Conservation (phyloP, 2,329 filamentous ascomycete species). For the Diaporthe nobilis region DNA sequence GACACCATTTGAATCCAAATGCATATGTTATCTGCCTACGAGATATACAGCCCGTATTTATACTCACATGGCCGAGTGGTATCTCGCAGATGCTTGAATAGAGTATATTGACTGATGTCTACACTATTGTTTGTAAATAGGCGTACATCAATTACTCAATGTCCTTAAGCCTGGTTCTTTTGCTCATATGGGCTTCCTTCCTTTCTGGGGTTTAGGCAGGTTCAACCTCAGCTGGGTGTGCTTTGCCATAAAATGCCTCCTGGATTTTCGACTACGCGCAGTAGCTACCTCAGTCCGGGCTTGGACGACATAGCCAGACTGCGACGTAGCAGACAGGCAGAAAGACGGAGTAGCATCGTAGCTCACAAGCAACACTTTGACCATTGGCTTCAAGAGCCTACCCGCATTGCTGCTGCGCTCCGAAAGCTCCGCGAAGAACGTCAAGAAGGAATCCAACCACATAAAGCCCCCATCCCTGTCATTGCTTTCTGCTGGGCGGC, state of each 20-base stretch:
- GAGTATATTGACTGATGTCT: too few relatives aligned
- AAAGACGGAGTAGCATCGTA: not conserved
- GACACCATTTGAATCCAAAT: too few relatives aligned
- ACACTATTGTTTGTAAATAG: too few relatives aligned
- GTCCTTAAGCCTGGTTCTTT: too few relatives aligned
- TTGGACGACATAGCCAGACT: not conserved
- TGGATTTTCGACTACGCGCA: not conserved
- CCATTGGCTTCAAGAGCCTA: not conserved
- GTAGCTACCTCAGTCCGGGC: not conserved
- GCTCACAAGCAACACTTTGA: not conserved
- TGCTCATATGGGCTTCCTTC: too few relatives aligned
- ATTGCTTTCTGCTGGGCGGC: not conserved
- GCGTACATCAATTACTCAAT: too few relatives aligned
- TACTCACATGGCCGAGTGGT: too few relatives aligned
- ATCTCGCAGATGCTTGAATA: too few relatives aligned
- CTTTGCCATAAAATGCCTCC: not conserved
- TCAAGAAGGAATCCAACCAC: not conserved
- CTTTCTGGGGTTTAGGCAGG: too few relatives aligned
- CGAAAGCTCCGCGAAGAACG: not conserved
- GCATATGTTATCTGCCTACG: too few relatives aligned
- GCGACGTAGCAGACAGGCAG: not conserved
- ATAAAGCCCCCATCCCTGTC: not conserved
- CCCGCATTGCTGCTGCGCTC: not conserved
- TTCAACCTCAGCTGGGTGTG: not conserved
- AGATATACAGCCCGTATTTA: too few relatives aligned